Base-by-base conservation (phyloP, 805 yeast species). In the Saccharomycopsis sp. region DNA sequence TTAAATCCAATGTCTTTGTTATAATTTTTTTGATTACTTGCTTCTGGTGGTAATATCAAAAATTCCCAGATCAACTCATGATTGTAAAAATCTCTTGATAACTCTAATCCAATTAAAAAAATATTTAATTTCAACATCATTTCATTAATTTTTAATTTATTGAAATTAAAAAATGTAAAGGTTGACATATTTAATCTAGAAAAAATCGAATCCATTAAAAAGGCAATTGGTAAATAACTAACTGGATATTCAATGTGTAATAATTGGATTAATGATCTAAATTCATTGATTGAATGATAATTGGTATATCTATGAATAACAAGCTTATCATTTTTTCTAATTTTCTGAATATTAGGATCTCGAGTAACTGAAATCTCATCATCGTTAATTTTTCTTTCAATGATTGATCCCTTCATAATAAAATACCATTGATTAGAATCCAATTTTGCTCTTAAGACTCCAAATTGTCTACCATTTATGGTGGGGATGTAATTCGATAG, bases 91-190 rank as follows among this genome's bases (percentile, higher is more conserved):
- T 60, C 54, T 12, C 61, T 60, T 32, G 59, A 54, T 5, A 59
- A 44, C 15, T 42, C 21, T 3, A 76, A 46, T n/a, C 64, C 54
- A 15, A 64, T 56, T 12, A 81, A 52, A 27, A 76, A 59, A 5
- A 67, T 47, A 48, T 79, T 79, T 27, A 79, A 47, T 27, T 62
- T 58, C 28, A 67, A 64, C 17, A 75, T 53, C 27, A 72, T 56
- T 26, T 69, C 61, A 48, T 75, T 75, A 27, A 71, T 49, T 35
- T 66, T 63, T 32, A 65, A 52, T 48, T 75, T 76, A 46, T 64
- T 66, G 47, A 53, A 54, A n/a, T 51, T 48, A 9, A 59, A 63
- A 14, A 52, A 49, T 3, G 65, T 61, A 3, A 53, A 49, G 1
- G 54, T 51, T 2, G 57, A 31, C 12, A 47, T 53, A 37, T 52